Percentiles rank a stretch among this genome's conserved stretches.
Conservation (phyloP, 1,284 basidiomycete genomes). For the Irpex sp. region DNA sequence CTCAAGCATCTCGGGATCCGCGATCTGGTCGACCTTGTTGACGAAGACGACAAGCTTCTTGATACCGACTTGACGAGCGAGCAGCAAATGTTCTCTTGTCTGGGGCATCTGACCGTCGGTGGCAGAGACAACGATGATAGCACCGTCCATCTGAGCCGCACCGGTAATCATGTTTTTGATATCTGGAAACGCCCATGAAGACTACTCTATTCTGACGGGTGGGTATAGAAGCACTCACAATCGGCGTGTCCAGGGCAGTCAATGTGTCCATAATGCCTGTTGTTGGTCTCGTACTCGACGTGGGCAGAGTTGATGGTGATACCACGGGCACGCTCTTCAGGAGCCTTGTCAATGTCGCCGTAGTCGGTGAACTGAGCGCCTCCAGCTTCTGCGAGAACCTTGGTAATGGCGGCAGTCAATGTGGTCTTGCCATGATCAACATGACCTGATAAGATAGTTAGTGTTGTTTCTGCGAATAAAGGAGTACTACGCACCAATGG, state of each 20-base stretch:
- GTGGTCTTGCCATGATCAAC: constrained; percentile 98
- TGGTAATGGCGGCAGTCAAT: constrained; percentile 97
- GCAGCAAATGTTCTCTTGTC: constrained; percentile 95
- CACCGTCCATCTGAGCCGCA: constrained; percentile 98
- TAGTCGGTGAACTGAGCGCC: constrained; percentile 98
- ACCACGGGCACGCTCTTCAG: constrained; percentile 99
- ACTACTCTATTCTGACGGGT: neutral
- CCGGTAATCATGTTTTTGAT: constrained; percentile 99
- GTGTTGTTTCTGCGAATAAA: constrained; percentile 12
- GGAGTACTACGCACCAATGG: constrained; percentile 61
- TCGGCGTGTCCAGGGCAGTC: constrained; percentile 97
- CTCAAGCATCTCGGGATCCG: constrained; percentile 98
- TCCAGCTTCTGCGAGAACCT: constrained; percentile 79
- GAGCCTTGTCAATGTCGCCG: constrained; percentile 98
- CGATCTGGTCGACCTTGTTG: constrained; percentile 98
- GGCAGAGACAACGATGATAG: constrained; percentile 97
- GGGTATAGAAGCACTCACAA: constrained; percentile 49
- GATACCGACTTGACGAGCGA: constrained; percentile 98
- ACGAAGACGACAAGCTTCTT: constrained; percentile 99
- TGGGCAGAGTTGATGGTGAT: constrained; percentile 97
- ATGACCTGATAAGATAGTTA: constrained; percentile 51
- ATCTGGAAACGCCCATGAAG: constrained; percentile 40
- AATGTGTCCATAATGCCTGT: constrained; percentile 97
- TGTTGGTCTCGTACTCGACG: constrained; percentile 95
- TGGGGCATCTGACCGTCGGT: constrained; percentile 99